Conservation (phyloP, 768 basidiomycete species). For the Calocybe indica region DNA sequence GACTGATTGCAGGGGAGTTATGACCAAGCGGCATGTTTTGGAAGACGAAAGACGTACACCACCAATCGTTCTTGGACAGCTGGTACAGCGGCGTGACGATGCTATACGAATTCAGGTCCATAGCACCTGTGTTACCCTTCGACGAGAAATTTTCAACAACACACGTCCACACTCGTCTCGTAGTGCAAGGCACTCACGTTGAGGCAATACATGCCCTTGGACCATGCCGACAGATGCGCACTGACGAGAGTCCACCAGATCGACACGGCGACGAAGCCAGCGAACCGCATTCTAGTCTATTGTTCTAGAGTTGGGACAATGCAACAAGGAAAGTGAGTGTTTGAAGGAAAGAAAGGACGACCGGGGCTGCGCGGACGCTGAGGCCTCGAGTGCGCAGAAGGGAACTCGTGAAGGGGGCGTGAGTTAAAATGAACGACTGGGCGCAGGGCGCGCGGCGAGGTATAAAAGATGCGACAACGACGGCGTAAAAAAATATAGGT, state of each 20-base stretch:
- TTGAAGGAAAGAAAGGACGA: too few relatives aligned
- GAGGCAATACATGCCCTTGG: conserved; percentile 39
- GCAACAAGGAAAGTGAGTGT: too few relatives aligned
- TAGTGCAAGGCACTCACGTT: conserved; percentile 24
- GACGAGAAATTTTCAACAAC: background rate
- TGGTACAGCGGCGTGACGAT: conserved; percentile 39
- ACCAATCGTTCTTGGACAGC: conserved; percentile 34
- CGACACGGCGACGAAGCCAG: background rate
- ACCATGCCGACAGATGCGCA: conserved; percentile 38
- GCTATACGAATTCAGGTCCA: conserved; percentile 31
- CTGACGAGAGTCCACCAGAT: conserved; percentile 9
- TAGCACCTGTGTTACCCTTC: conserved; percentile 22
- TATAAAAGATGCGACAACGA: too few relatives aligned
- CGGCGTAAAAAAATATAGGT: too few relatives aligned
- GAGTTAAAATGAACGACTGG: too few relatives aligned
- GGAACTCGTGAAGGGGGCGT: too few relatives aligned
- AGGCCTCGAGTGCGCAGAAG: too few relatives aligned
- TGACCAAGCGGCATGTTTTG: background rate
- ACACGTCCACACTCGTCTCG: background rate
- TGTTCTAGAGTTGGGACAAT: too few relatives aligned
- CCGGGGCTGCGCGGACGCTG: too few relatives aligned
- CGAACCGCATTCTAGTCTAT: background rate
- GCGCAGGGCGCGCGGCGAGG: too few relatives aligned
- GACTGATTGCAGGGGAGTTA: conserved; percentile 18
- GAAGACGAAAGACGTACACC: conserved; percentile 29